A percentile compares a stretch with the other conserved stretches of the same genome.
Evolutionary conservation across 331 rosid species (phyloP).

Genomic region (Erythrophleum ivorense): DNA sequence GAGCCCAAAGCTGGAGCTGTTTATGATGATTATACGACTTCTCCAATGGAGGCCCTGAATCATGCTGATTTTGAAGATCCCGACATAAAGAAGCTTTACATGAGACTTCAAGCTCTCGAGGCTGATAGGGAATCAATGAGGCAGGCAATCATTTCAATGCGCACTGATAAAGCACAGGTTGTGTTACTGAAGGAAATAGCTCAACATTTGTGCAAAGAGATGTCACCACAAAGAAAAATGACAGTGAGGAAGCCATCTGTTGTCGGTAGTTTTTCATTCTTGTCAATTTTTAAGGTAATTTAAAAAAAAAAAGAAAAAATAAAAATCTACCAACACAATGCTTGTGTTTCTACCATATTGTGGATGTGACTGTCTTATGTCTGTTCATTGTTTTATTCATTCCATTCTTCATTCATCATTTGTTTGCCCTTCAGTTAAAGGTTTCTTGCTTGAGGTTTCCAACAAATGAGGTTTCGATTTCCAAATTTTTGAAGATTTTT

Average conservation of each 20-base stretch:
- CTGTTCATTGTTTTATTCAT: constrained; percentile 8
- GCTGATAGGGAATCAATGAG: constrained; percentile 99
- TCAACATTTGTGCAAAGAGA: constrained; percentile 81
- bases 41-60: constrained; percentile 60
- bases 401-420: constrained; percentile 18
- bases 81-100: constrained; percentile 77
- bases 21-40: constrained; percentile 50
- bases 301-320: background rate
- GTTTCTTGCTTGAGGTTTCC: background rate
- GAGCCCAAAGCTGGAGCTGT: constrained; percentile 58
- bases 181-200: constrained; percentile 94
- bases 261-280: constrained; percentile 52
- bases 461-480: background rate
- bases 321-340: background rate
- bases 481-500: background rate
- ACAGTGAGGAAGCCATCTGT: constrained; percentile 57
- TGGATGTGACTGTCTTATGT: constrained; percentile 6
- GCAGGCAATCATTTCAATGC: constrained; percentile 88
- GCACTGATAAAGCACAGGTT: constrained; percentile 90
- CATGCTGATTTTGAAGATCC: constrained; percentile 67
- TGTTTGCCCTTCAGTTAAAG: constrained; percentile 7
- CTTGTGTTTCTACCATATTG: background rate
- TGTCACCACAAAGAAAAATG: constrained; percentile 62
- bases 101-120: constrained; percentile 97
- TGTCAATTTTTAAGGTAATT: constrained; percentile 71